Percentiles rank a stretch among this genome's conserved stretches.
Evolutionary conservation across 305 asterid genomes (phyloP).

Genomic region (Fraxinus xanthoxyloides): DNA sequence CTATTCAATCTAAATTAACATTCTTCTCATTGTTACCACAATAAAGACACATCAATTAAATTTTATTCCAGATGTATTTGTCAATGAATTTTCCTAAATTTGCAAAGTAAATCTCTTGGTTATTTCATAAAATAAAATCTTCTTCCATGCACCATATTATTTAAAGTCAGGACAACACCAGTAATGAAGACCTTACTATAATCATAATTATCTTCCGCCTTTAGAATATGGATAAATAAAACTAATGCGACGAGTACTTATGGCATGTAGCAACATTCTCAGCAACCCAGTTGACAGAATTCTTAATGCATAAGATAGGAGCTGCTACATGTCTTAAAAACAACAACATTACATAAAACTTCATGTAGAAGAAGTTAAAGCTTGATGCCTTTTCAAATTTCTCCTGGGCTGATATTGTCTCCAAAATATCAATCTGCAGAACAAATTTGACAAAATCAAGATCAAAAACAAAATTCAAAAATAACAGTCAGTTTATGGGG

Average conservation of each 20-base stretch:
- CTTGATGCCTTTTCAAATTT: slow-evolving; percentile 65
- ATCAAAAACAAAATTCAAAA: slow-evolving; percentile 15
- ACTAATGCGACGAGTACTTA: neutral
- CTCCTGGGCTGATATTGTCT: slow-evolving; percentile 62
- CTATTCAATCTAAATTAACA: slow-evolving; percentile 5
- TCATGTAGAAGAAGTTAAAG: slow-evolving; percentile 5
- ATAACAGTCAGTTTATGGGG: slow-evolving; percentile 7
- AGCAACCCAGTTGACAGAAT: neutral
- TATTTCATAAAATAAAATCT: neutral
- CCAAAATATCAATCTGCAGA: slow-evolving; percentile 60
- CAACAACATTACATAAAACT: neutral
- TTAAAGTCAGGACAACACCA: neutral
- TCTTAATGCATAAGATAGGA: neutral
- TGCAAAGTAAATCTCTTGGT: neutral
- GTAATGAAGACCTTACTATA: neutral
- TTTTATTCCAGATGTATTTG: neutral
- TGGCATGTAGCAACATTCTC: slow-evolving; percentile 1
- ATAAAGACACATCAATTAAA: neutral
- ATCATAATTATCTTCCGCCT: neutral
- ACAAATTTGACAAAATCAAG: slow-evolving; percentile 21
- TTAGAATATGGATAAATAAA: neutral
- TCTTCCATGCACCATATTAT: neutral
- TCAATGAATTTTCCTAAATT: neutral
- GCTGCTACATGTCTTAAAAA: neutral
- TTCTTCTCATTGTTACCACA: neutral